Base-by-base conservation (phyloP, 345 rosid genomes). In the Punica granatum region DNA sequence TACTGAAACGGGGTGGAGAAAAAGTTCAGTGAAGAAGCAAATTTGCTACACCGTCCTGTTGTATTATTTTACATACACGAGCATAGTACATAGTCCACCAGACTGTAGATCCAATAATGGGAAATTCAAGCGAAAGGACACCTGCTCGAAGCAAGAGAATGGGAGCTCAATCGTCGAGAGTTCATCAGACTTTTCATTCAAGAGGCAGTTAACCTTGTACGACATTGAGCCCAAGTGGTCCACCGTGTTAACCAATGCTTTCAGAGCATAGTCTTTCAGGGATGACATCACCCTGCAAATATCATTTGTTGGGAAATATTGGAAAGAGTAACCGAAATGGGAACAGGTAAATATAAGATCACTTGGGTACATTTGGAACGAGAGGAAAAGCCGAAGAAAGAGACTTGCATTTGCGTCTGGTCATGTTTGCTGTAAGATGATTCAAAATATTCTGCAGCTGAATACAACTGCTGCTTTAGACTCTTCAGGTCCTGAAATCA, bases 221-320 rank as follows among this genome's bases (percentile, higher is more conserved):
- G 96, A 87, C 28, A 87, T 91, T 36, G 91, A 87, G 69, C 98
- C 98, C 79, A 93, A 77, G 72, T 93, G 98, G 68, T 93, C 98
- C 13, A 90, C 82, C 6, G 92, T 88, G 64, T 78, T 90, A 69
- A 90, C 75, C 74, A 90, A 72, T 66, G 97, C 96, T 73, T 87
- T 88, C 44, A 80, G 76, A 26, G 84, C 85, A 76, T 91, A 86
- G 61, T 88, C 97, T 70, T 85, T 94, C 74, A 86, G 66, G 11
- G 78, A 84, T 49, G 85, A 86, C 77, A 83, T 75, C 76, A 85
- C 88, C 67, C 95, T 94, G 72, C 62, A 60, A 51, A 28, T 5
- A 19, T 5, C 12, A 46, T 19, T 39, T 6, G 30, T 33, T 31
- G 6, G 30, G 6, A 67, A 13, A 15, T 9, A 25, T 51, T 7